Evolutionary conservation across 352 stramenopile genomes (phyloP), one percentile per base, ranked within the genome.

Genomic region (Phytophthora pini): DNA sequence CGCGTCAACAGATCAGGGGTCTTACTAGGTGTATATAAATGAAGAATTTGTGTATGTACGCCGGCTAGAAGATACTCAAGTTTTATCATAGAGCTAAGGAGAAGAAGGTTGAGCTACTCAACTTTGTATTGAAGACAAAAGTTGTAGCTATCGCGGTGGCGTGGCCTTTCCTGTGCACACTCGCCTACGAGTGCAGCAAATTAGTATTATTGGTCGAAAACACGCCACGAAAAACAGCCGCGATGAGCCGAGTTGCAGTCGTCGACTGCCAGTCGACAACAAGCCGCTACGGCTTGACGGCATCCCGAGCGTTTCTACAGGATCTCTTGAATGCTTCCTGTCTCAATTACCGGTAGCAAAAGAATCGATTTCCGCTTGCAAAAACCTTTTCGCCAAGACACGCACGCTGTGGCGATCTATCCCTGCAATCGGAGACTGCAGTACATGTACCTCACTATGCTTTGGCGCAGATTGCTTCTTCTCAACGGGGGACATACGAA

Each of bases 401-500:
- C 7, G 9, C 24, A 17, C 12, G 44, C 24, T 36, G 44, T 36
- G 11, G 31, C 13, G 31, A 12, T 36, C 1, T 8, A 36, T 36
- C 4, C 31, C 8, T 39, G 29, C 13, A 2, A 56, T 11, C 5
- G 20, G 5, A 12, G 31, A 26, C 51, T 29, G 38, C 24, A 48
- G 22, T 47, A n/a, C 27, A 20, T 58, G 20, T 26, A 29, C 2
- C 2, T 26, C 4, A 26, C 24, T 26, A 26, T 26, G 24, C 4
- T 48, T 48, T 32, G 32, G 4, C 20, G 26, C 36, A 17, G 53
- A 60, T 60, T 60, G 53, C 9, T 49, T 60, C 40, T 52, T 52
- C 17, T 60, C 29, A 49, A 31, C 11, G 29, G 15, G 27, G 53
- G 41, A 44, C 53, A 60, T 60, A 52, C 53, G 53, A 60, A 60